Conservation (phyloP, 2,329 filamentous ascomycete species). For the Talaromyces amestolkiae region DNA sequence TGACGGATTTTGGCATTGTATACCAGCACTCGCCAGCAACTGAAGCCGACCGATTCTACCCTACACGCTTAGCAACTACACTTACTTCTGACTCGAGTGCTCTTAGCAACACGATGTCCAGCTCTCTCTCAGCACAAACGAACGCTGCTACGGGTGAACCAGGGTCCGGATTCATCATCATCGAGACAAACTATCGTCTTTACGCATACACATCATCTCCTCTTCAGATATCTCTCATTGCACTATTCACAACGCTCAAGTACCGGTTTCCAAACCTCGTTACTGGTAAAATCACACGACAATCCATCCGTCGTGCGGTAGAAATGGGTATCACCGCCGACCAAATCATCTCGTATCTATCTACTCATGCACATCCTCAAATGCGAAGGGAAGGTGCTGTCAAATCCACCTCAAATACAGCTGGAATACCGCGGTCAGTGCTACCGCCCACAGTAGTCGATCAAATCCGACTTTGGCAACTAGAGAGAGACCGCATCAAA, state of each 20-base stretch:
- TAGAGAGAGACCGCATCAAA: conserved; percentile 93
- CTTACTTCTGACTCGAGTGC: conserved; percentile 75
- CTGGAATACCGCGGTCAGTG: conserved; percentile 56
- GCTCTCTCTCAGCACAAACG: conserved; percentile 52
- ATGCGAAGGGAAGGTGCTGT: conserved; percentile 64
- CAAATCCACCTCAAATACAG: conserved; percentile 39
- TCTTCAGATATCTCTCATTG: conserved; percentile 89
- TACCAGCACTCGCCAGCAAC: conserved; percentile 55
- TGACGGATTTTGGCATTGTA: conserved; percentile 89
- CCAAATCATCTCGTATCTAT: conserved; percentile 91
- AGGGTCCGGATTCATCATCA: conserved; percentile 74
- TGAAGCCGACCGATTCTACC: conserved; percentile 65
- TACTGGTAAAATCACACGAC: conserved; percentile 82
- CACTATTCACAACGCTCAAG: conserved; percentile 81
- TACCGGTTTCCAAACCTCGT: conserved; percentile 94
- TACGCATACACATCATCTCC: conserved; percentile 96
- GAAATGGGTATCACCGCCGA: conserved; percentile 87
- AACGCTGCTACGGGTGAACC: conserved; percentile 32
- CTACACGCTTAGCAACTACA: conserved; percentile 89
- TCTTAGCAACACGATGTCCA: conserved; percentile 68
- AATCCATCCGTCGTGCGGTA: conserved; percentile 84
- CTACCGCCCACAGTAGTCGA: conserved; percentile 95
- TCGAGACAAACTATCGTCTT: conserved; percentile 96
- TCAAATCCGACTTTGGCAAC: conserved; percentile 95
- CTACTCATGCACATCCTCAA: conserved; percentile 89